These are phyloP conservation scores for Schizophyllum amplum DNA, from an alignment of 1,284 basidiomycete species.

Conservation along the genomic window DNA sequence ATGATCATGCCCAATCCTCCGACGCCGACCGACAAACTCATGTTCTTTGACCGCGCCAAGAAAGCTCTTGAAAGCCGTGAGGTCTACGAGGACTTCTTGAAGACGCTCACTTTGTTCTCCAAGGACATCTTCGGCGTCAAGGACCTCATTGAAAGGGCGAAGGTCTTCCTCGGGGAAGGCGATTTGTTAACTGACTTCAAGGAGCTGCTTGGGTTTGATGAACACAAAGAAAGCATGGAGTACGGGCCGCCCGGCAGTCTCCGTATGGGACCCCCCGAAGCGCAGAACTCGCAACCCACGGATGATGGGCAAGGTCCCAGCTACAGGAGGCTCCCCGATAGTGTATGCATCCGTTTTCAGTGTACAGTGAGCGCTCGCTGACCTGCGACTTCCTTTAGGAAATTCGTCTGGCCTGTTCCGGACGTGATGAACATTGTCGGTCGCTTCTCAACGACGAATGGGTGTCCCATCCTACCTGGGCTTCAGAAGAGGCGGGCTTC, in stretches of 20 bases:
- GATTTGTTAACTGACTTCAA: conserved; percentile 78
- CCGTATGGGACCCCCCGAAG: conserved; percentile 59
- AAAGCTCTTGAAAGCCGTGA: conserved; percentile 78
- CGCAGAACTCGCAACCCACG: conserved; percentile 59
- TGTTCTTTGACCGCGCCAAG: conserved; percentile 92
- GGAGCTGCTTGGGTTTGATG: conserved; percentile 76
- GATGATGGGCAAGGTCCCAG: conserved; percentile 80
- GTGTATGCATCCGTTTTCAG: conserved; percentile 24
- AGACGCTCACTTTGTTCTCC: conserved; percentile 84
- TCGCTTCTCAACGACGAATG: conserved; percentile 95
- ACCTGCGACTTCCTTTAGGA: conserved; percentile 56
- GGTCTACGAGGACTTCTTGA: conserved; percentile 90
- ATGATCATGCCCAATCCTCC: conserved; percentile 19
- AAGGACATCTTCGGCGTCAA: conserved; percentile 88
- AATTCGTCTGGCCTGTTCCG: conserved; percentile 85
- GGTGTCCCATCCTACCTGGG: conserved; percentile 98
- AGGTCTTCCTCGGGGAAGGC: conserved; percentile 73
- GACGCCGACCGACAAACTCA: conserved; percentile 73
- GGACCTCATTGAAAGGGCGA: conserved; percentile 75
- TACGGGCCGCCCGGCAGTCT: conserved; percentile 68
- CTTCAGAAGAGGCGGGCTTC: conserved; percentile 92
- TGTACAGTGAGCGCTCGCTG: conserved; percentile 5
- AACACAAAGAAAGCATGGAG: conserved; percentile 58
- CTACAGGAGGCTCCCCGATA: conserved; percentile 84
- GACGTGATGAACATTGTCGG: conserved; percentile 91